Conservation (phyloP, 345 rosid species). For the Eucalyptus shirleyi region DNA sequence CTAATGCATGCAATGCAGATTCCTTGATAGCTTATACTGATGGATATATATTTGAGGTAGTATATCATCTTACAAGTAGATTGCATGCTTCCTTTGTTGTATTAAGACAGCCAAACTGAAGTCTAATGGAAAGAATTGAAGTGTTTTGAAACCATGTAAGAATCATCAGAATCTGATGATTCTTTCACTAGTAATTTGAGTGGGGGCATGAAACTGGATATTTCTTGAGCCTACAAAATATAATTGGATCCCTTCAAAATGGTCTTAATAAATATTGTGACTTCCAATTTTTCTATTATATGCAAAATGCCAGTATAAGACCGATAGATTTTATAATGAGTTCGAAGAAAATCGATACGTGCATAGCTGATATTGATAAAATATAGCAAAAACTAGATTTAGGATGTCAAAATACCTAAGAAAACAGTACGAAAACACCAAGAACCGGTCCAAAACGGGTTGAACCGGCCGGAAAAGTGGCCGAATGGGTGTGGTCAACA, state of each 20-base stretch:
- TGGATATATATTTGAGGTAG: too few species aligned
- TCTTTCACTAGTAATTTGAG: too few species aligned
- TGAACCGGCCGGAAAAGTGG: accelerated
- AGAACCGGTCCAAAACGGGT: accelerated
- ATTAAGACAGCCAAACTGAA: accelerated
- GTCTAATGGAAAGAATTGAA: too few species aligned
- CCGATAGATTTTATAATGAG: accelerated
- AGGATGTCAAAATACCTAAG: accelerated
- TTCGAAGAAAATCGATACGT: accelerated
- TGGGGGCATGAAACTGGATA: too few species aligned
- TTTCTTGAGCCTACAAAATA: too few species aligned
- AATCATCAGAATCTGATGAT: too few species aligned
- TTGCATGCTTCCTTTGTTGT: too few species aligned
- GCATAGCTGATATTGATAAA: accelerated
- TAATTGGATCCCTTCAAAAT: too few species aligned
- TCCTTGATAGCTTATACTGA: accelerated
- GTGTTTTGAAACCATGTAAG: accelerated
- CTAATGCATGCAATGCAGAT: too few species aligned
- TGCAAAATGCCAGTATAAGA: accelerated
- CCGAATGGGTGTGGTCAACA: accelerated
- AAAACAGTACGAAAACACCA: accelerated
- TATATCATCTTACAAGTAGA: accelerated
- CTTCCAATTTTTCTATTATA: too few species aligned
- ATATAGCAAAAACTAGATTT: too few species aligned
- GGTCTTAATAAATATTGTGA: too few species aligned